These are phyloP conservation scores for Cucurbita maxima DNA, from an alignment of 306 rosid species.

Conservation along the genomic window DNA sequence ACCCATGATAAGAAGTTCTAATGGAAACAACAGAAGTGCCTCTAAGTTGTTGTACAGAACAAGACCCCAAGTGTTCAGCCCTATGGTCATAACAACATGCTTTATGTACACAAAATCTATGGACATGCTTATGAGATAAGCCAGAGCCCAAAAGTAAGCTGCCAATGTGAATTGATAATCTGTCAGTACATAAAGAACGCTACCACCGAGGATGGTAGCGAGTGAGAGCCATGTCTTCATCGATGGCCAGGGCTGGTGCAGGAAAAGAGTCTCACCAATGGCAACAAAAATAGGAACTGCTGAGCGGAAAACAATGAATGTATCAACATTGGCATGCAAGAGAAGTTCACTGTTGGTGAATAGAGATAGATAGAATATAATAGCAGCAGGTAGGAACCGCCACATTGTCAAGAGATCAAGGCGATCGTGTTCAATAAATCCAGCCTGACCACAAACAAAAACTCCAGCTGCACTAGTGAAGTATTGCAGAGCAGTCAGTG, in stretches of 20 bases:
- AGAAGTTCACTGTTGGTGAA: constrained; percentile 80
- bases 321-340: constrained; percentile 80
- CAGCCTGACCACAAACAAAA: constrained; percentile 35
- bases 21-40: constrained; percentile 65
- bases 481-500: constrained; percentile 72
- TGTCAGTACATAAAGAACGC: constrained; percentile 54
- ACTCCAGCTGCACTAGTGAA: constrained; percentile 78
- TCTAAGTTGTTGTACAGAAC: constrained; percentile 72
- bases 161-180: constrained; percentile 69
- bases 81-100: constrained; percentile 72
- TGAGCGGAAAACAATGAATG: constrained; percentile 71
- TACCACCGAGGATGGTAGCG: constrained; percentile 55
- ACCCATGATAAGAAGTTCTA: constrained; percentile 71
- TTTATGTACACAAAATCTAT: constrained; percentile 79
- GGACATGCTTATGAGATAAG: constrained; percentile 67
- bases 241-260: constrained; percentile 70
- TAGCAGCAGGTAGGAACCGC: constrained; percentile 66
- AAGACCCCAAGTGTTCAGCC: constrained; percentile 74
- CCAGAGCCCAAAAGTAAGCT: constrained; percentile 70
- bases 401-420: constrained; percentile 60
- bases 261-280: constrained; percentile 61
- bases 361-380: constrained; percentile 67
- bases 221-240: constrained; percentile 57
- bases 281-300: constrained; percentile 77
- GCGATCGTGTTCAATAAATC: constrained; percentile 39